Conservation (phyloP, 2,329 filamentous ascomycete species). For the Nemania sp. region DNA sequence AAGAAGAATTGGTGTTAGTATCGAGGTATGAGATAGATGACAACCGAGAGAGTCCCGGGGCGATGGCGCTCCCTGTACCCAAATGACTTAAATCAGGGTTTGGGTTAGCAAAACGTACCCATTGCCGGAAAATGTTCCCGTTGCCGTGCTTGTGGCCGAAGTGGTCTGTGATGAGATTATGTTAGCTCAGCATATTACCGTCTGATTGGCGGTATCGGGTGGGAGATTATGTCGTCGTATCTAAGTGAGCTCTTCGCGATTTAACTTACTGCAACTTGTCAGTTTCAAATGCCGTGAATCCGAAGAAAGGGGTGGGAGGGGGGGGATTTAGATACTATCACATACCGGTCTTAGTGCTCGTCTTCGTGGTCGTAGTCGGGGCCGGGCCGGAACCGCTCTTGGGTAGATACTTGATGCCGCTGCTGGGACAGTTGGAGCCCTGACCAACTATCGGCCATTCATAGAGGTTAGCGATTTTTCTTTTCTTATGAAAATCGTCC, state of each 20-base stretch:
- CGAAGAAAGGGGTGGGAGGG: too few species aligned
- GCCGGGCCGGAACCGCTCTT: slow-evolving; percentile 47
- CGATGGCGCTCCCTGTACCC: too few species aligned
- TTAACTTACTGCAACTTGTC: slow-evolving; percentile 14
- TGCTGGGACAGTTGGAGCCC: slow-evolving; percentile 64
- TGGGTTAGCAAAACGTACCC: slow-evolving; percentile 36
- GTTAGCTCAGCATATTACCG: slow-evolving; percentile 19
- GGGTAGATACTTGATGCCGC: slow-evolving; percentile 66
- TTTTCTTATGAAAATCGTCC: neutral
- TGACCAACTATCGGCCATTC: slow-evolving; percentile 54
- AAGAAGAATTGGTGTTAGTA: neutral
- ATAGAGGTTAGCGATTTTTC: neutral
- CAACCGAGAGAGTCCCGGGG: neutral
- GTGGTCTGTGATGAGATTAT: slow-evolving; percentile 30
- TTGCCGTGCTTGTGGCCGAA: slow-evolving; percentile 45
- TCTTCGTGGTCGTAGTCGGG: slow-evolving; percentile 42
- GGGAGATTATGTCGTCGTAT: neutral
- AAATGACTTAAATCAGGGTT: neutral
- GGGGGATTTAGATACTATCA: neutral
- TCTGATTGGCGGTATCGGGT: neutral
- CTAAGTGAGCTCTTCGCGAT: neutral
- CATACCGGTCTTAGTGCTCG: slow-evolving; percentile 37
- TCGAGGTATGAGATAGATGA: neutral
- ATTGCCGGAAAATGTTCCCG: slow-evolving; percentile 51
- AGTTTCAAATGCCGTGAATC: neutral